Base-by-base conservation (phyloP, 2,329 filamentous ascomycete genomes). In the Fusarium secorum region DNA sequence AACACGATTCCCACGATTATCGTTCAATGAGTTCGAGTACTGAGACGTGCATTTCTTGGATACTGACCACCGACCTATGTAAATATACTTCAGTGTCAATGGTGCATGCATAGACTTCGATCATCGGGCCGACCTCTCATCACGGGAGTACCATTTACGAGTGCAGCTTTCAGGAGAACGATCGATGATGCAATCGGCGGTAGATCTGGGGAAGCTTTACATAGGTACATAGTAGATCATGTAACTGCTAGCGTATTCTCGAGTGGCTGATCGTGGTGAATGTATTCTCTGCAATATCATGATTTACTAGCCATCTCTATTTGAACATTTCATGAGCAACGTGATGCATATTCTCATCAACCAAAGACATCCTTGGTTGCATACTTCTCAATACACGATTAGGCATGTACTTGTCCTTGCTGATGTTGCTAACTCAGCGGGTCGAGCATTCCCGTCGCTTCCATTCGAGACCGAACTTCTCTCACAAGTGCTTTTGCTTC, bases 401-500 rank as follows among this genome's bases (percentile, higher is more conserved):
- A 28, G 52, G 41, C 62, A 35, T 60, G 59, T 32, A 51, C 26
- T 46, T 63, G 56, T 67, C 67, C 57, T 60, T 60, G 65, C 44
- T 42, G 65, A 66, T 71, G 55, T 33, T 60, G 52, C 72, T 74
- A 76, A 58, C 64, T 70, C 56, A 71, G 64, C 52, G 67, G 73
- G 30, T 74, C 76, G 58, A 80, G 66, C 71, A 78, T 71, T 22
- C 75, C 81, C 14, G 78, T 77, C n/a, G 79, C 81, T 53, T 93
- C 92, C 80, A 94, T 87, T 72, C 93, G 88, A 8, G 92, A 92
- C 73, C 95, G 87, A 17, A 97, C 91, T 80, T 98, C 95, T 67
- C 94, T 88, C 68, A 97, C 92, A 74, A 98, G 83, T 7, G 94
- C 94, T 82, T 98, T 98, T 32, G 96, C 96, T 81, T 99, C 96